phyloP scores from a whole-genome alignment of 1,284 basidiomycete species.

The Trichosporon faecale region DNA sequence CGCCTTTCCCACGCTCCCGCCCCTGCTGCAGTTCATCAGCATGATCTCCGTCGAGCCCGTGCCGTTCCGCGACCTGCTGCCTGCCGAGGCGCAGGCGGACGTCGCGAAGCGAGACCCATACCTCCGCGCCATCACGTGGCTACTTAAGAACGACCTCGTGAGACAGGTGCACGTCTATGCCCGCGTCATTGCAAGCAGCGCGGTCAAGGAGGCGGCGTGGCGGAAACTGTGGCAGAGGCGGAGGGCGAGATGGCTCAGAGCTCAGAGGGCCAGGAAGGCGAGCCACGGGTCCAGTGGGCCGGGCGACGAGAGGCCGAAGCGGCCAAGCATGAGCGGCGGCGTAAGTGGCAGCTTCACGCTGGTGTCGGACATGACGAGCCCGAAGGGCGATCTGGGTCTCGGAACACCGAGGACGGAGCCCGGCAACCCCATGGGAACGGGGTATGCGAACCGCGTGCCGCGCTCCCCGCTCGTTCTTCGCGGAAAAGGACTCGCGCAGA shows the following conservation, averaged over 20 bases:
- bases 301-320: neutral
- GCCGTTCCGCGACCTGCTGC: conserved; percentile 58
- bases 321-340: neutral
- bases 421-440: conserved; percentile 8
- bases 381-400: neutral
- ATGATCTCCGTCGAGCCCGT: conserved; percentile 65
- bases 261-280: conserved; percentile 15
- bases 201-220: conserved; percentile 63
- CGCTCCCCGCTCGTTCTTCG: conserved; percentile 12
- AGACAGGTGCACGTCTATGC: conserved; percentile 81
- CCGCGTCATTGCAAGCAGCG: conserved; percentile 72
- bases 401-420: neutral
- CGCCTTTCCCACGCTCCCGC: conserved; percentile 66
- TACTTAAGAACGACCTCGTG: conserved; percentile 80
- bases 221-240: conserved; percentile 40
- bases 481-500: conserved; percentile 1
- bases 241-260: conserved; percentile 36
- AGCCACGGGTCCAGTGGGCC: conserved; percentile 1
- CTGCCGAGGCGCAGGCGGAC: conserved; percentile 27
- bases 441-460: conserved; percentile 20
- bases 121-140: conserved; percentile 83
- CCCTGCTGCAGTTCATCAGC: conserved; percentile 70
- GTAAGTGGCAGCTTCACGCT: neutral
- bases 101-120: conserved; percentile 60
- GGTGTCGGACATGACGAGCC: neutral